These are phyloP conservation scores for Blastocystis sp. DNA, from an alignment of 352 stramenopile species.

Conservation along the genomic window DNA sequence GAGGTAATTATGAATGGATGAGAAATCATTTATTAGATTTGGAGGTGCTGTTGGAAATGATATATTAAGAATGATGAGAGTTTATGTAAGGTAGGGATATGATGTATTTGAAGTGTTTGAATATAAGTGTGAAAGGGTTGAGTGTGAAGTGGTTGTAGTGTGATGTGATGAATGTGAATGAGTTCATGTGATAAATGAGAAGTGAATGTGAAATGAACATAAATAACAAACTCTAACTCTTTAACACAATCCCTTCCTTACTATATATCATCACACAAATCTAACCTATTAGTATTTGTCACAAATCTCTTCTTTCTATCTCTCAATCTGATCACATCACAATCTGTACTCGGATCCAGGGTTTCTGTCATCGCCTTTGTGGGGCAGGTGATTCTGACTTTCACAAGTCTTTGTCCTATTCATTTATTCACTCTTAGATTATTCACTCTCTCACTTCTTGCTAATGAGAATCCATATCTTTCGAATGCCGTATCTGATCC, in stretches of 20 bases:
- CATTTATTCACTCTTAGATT: not conserved
- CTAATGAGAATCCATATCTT: constrained; percentile 1
- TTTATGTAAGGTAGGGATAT: not conserved
- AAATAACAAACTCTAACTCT: too few species aligned
- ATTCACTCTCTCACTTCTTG: constrained; percentile 1
- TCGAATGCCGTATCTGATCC: not conserved
- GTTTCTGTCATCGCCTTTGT: not conserved
- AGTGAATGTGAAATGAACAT: too few species aligned
- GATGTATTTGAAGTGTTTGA: too few species aligned
- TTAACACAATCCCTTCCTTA: too few species aligned
- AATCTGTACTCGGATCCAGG: not conserved
- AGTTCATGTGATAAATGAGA: too few species aligned
- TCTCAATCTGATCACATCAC: not conserved
- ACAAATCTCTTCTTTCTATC: not conserved
- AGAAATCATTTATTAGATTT: not conserved
- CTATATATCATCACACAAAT: too few species aligned
- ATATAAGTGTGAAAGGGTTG: too few species aligned
- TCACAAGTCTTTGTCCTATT: not conserved
- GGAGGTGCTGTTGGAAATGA: constrained; percentile 16
- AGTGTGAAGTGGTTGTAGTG: too few species aligned
- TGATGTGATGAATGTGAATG: too few species aligned
- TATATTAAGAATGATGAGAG: not conserved
- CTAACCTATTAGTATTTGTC: not conserved
- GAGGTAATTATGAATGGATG: too few species aligned
- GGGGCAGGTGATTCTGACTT: constrained; percentile 2